These are phyloP conservation scores for Trametes cingulata DNA, from an alignment of 768 basidiomycete species.

Conservation along the genomic window DNA sequence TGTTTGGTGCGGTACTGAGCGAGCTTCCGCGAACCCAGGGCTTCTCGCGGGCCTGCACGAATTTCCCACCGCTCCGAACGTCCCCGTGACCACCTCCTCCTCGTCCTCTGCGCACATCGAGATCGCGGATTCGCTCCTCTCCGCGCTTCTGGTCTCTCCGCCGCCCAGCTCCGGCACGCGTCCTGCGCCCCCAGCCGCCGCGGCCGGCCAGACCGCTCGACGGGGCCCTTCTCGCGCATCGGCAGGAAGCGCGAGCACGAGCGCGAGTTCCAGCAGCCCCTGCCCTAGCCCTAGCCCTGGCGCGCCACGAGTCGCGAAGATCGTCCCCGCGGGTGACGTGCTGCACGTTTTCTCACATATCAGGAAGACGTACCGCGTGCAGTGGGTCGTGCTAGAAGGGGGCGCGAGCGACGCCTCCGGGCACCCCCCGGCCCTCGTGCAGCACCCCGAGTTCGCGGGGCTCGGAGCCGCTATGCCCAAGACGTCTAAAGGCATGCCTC, in stretches of 20 bases:
- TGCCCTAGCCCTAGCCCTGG: background rate
- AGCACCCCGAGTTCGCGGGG: conserved; percentile 1
- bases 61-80: conserved; percentile 69
- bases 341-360: conserved; percentile 90
- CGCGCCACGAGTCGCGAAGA: conserved; percentile 41
- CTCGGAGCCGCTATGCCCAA: conserved; percentile 15
- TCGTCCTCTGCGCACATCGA: conserved; percentile 35
- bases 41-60: conserved; percentile 89
- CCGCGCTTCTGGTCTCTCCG: conserved; percentile 38
- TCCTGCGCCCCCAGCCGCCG: conserved; percentile 5
- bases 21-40: conserved; percentile 46
- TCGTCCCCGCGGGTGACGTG: conserved; percentile 62
- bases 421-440: conserved; percentile 39
- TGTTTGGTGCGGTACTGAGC: conserved; percentile 7
- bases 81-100: conserved; percentile 46
- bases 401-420: conserved; percentile 44
- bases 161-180: background rate
- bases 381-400: conserved; percentile 70
- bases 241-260: too few relatives aligned
- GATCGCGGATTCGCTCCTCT: conserved; percentile 40
- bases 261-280: too few relatives aligned
- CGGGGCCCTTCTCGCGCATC: background rate
- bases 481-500: conserved; percentile 5
- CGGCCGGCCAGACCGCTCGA: conserved; percentile 13
- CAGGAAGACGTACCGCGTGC: conserved; percentile 77